A percentile compares a stretch with the other conserved stretches of the same genome.
These are phyloP conservation scores for Wickerhamomyces chambardii DNA, from an alignment of 805 yeast species.

Conservation along the genomic window DNA sequence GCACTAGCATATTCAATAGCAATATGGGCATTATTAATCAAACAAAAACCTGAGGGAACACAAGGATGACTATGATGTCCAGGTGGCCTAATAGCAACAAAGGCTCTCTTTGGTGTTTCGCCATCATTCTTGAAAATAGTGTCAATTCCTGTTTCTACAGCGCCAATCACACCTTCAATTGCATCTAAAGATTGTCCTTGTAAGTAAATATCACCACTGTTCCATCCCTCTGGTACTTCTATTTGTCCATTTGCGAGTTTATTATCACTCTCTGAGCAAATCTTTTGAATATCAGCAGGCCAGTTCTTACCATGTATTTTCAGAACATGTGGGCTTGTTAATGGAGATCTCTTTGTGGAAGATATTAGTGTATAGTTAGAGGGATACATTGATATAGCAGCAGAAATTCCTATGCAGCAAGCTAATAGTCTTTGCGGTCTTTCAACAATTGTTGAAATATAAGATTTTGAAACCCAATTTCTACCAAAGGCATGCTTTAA, in stretches of 20 bases:
- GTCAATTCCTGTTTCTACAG: constrained; percentile 67
- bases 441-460: constrained; percentile 65
- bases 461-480: constrained; percentile 64
- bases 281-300: constrained; percentile 48
- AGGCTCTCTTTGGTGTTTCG: constrained; percentile 35
- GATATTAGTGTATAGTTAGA: constrained; percentile 42
- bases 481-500: constrained; percentile 68
- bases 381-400: constrained; percentile 65
- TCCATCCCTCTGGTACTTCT: constrained; percentile 80
- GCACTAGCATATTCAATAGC: constrained; percentile 70
- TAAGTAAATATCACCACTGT: constrained; percentile 73
- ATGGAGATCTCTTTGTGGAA: constrained; percentile 35
- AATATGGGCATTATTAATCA: constrained; percentile 74
- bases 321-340: constrained; percentile 50
- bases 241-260: constrained; percentile 43
- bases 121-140: constrained; percentile 26
- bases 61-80: constrained; percentile 85
- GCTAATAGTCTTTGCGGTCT: constrained; percentile 77
- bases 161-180: constrained; percentile 68
- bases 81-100: constrained; percentile 70
- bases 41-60: constrained; percentile 79
- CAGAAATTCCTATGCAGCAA: constrained; percentile 66
- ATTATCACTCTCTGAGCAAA: constrained; percentile 50
- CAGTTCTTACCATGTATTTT: constrained; percentile 69
- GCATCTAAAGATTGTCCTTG: constrained; percentile 61